Evolutionary conservation across 768 basidiomycete genomes (phyloP), one percentile per base, ranked within the genome.

Genomic region (Leccinum uliginosum): DNA sequence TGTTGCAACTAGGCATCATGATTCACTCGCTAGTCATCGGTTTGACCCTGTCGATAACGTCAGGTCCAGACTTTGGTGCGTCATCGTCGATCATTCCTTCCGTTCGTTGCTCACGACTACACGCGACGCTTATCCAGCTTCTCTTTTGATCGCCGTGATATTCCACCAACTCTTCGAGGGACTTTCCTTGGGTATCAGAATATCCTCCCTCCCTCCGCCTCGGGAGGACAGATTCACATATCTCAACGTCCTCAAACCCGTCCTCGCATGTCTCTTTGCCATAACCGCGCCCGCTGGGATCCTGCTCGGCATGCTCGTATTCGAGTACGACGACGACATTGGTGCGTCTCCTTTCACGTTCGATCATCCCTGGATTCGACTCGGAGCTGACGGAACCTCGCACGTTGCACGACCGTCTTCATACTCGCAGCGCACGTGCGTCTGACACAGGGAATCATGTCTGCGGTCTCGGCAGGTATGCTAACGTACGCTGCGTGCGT

Each of bases 111-210:
- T 61, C 15, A 68, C 34, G 7, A 5, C 40, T n/a, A 43, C 34
- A 7, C 9, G 14, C 15, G 29, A 27, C 32, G 15, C 14, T 23
- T 1, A 14, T 3, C 3, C 56, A 90, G 89, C 86, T 2, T 85
- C 87, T 0, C 79, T 92, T 2, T 79, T 87, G 12, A 81, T 85
- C 4, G 89, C 89, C 1, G 83, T 92, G 30, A 74, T 83, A 24
- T 92, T 92, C 69, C 91, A 93, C 66, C 91, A 93, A 63, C 75
- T 91, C 10, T 93, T 92, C 62, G 91, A 92, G 64, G 91, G 90
- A 0, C 78, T 93, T 10, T 91, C 90, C 1, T 78, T 93, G 24
- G 91, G 91, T 3, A 88, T 92, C 51, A 82, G 91, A 15, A 89
- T 90, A 65, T 83, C 90, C 1, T 77, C 81, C 3, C 75, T 92